Evolutionary conservation across 2,329 filamentous ascomycete species (phyloP).

Genomic region (Tetracladium maxilliforme): DNA sequence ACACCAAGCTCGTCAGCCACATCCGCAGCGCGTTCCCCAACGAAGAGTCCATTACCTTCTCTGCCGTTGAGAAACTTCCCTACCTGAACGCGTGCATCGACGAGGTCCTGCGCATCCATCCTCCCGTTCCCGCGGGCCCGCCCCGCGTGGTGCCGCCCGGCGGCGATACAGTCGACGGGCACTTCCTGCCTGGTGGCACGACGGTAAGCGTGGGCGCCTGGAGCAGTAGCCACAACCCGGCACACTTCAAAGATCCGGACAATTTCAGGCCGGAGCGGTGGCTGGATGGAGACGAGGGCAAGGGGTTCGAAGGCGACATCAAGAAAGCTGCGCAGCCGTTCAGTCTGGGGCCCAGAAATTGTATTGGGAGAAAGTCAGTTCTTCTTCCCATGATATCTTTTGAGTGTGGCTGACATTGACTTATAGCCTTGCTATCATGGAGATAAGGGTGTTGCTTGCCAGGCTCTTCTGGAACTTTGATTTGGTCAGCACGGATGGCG

Average conservation of each 20-base stretch:
- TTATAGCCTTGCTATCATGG: slow-evolving; percentile 7
- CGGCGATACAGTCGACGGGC: slow-evolving; percentile 10
- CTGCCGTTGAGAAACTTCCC: slow-evolving; percentile 10
- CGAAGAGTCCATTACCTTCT: too few species aligned
- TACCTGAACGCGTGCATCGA: slow-evolving; percentile 20
- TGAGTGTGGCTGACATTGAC: too few species aligned
- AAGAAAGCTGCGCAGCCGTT: slow-evolving; percentile 51
- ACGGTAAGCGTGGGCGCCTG: slow-evolving; percentile 47
- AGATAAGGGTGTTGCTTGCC: slow-evolving; percentile 9
- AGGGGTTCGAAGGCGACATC: too few species aligned
- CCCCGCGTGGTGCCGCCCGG: slow-evolving; percentile 4
- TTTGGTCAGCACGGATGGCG: slow-evolving; percentile 1
- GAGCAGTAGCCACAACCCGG: slow-evolving; percentile 38
- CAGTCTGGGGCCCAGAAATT: slow-evolving; percentile 48
- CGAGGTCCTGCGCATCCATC: slow-evolving; percentile 17
- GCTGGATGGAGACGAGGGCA: slow-evolving; percentile 60
- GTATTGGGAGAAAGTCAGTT: slow-evolving; percentile 52
- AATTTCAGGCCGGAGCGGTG: slow-evolving; percentile 70
- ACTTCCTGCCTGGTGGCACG: slow-evolving; percentile 33
- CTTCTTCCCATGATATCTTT: too few species aligned
- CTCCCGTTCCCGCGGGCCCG: slow-evolving; percentile 7
- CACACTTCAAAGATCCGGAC: slow-evolving; percentile 68
- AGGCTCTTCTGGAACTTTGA: slow-evolving; percentile 8
- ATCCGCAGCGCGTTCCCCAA: slow-evolving; percentile 15
- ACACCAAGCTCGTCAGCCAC: slow-evolving; percentile 11